Evolutionary conservation across 1,284 basidiomycete genomes (phyloP).

Genomic region (Cryptococcus sp.): DNA sequence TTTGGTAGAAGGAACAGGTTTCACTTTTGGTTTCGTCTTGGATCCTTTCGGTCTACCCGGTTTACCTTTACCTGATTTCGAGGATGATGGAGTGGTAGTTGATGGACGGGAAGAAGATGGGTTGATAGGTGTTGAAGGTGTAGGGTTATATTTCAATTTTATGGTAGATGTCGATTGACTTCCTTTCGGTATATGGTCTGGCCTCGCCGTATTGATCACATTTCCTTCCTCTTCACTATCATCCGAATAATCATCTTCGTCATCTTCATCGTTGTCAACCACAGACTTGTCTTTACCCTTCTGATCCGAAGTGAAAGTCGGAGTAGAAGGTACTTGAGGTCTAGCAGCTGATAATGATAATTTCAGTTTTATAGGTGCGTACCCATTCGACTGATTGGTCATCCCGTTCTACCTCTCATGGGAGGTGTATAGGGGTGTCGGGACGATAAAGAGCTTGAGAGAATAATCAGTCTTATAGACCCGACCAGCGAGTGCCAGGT

Average conservation of each 20-base stretch:
- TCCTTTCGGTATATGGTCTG: neutral
- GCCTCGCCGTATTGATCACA: neutral
- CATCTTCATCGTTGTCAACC: no score
- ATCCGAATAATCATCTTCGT: no score
- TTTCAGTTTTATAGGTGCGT: slow-evolving; percentile 1
- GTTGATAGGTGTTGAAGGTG: neutral
- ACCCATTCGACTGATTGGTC: neutral
- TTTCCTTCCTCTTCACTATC: no score
- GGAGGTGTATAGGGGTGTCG: no score
- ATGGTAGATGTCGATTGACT: neutral
- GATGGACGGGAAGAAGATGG: neutral
- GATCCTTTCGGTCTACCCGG: neutral
- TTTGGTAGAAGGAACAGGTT: neutral
- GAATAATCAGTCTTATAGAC: neutral
- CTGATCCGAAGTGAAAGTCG: no score
- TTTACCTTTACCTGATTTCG: neutral
- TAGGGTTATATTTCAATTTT: neutral
- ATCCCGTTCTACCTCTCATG: neutral
- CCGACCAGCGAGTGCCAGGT: neutral
- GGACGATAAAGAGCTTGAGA: neutral
- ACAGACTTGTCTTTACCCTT: no score
- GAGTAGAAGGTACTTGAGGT: no score
- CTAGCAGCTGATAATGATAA: slow-evolving; percentile 1
- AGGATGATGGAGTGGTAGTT: neutral
- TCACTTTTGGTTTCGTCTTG: neutral